These are phyloP conservation scores for Epichloe typhina DNA, from an alignment of 2,329 filamentous ascomycete species.

Conservation along the genomic window DNA sequence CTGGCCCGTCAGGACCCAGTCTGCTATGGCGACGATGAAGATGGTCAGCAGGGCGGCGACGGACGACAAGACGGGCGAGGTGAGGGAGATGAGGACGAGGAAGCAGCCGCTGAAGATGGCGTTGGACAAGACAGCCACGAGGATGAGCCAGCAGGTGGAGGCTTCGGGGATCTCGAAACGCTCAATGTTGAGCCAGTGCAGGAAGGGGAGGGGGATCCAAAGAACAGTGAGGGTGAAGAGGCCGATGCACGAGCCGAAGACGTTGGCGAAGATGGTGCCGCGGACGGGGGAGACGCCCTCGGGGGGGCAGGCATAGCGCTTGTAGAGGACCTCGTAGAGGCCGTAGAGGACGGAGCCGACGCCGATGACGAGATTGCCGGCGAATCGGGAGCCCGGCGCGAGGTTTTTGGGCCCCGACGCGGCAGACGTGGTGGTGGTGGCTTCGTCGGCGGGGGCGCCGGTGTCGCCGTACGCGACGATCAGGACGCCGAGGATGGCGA, in stretches of 20 bases:
- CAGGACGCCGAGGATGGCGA: conserved; percentile 81
- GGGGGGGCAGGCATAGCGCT: conserved; percentile 81
- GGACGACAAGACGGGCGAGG: conserved; percentile 80
- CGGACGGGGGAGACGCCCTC: conserved; percentile 70
- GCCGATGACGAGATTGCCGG: conserved; percentile 88
- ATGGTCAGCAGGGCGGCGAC: conserved; percentile 92
- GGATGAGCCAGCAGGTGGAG: conserved; percentile 65
- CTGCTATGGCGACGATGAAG: conserved; percentile 85
- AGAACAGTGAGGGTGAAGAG: conserved; percentile 73
- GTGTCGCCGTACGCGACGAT: conserved; percentile 90
- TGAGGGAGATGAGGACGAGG: conserved; percentile 82
- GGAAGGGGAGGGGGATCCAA: conserved; percentile 80
- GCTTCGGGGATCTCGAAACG: conserved; percentile 70
- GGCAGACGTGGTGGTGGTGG: conserved; percentile 25
- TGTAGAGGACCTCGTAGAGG: conserved; percentile 95
- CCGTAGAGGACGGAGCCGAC: conserved; percentile 85
- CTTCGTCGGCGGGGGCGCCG: conserved; percentile 28
- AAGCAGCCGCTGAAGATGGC: conserved; percentile 88
- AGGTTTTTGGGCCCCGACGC: conserved; percentile 1
- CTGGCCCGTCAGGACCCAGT: conserved; percentile 74
- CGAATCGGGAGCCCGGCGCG: conserved; percentile 48
- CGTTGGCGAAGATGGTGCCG: conserved; percentile 93
- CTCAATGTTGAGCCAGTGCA: conserved; percentile 70
- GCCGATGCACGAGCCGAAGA: conserved; percentile 79
- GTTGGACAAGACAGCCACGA: conserved; percentile 73